Percentiles rank a stretch among this genome's conserved stretches.
Conservation (phyloP, 257 asterid species). For the Solanum arcanum region DNA sequence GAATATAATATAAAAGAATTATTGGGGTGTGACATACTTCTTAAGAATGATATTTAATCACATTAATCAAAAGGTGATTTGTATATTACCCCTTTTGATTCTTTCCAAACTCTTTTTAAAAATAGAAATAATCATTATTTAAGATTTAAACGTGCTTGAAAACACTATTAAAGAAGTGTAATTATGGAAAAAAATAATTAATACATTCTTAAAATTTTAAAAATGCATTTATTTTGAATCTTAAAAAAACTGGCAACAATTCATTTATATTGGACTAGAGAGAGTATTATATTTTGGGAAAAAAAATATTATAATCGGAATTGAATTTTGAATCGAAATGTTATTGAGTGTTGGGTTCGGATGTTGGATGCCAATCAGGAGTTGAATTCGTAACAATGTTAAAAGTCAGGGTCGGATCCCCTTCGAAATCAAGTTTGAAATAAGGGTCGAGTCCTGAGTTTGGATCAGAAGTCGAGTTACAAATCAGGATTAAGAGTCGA, state of each 20-base stretch:
- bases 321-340: not conserved
- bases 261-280: not conserved
- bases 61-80: not conserved
- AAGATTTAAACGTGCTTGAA: not conserved
- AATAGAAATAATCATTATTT: not conserved
- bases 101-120: too few species aligned
- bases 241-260: too few species aligned
- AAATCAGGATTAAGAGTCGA: not conserved
- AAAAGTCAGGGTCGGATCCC: not conserved
- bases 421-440: not conserved
- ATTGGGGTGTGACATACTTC: not conserved
- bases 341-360: not conserved
- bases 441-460: rapidly evolving
- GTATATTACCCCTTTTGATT: not conserved
- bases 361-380: not conserved
- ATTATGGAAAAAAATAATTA: not conserved
- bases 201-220: too few species aligned
- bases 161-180: not conserved
- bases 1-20: too few species aligned
- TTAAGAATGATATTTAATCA: too few species aligned
- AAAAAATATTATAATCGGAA: too few species aligned
- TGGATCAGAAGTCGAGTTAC: not conserved
- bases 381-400: too few species aligned
- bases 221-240: too few species aligned
- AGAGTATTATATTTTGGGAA: not conserved